phyloP scores from a whole-genome alignment of 1,284 basidiomycete species.

The Trichosporon asahii region DNA sequence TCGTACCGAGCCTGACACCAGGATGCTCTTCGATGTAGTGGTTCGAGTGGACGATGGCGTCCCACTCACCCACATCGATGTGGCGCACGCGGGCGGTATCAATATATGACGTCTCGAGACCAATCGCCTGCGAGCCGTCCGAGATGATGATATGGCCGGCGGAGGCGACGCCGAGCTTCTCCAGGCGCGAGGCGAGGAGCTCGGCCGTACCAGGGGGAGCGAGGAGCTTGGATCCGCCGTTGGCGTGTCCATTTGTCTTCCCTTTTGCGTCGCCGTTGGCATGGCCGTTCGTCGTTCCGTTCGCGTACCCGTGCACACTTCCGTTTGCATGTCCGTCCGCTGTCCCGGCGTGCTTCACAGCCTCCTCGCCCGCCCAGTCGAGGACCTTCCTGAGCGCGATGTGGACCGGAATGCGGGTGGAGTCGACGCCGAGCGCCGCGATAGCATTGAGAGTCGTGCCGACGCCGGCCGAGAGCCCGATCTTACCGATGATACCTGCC shows the following conservation, averaged over 20 bases:
- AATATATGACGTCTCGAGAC: conserved; percentile 15
- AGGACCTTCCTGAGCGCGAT: conserved; percentile 20
- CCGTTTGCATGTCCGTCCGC: not conserved
- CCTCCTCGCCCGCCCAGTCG: conserved; percentile 20
- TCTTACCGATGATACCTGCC: conserved; percentile 28
- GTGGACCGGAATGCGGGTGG: conserved; percentile 21
- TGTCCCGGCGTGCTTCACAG: not conserved
- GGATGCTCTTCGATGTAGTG: conserved; percentile 25
- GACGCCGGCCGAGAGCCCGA: conserved; percentile 21
- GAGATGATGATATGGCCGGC: conserved; percentile 22
- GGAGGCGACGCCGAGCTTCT: conserved; percentile 18
- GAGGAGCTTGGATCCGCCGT: not conserved
- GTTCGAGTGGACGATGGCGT: conserved; percentile 22
- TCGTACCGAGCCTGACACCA: conserved; percentile 14
- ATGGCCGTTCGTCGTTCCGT: not conserved
- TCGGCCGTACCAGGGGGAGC: not conserved
- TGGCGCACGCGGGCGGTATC: conserved; percentile 13
- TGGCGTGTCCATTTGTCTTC: not conserved
- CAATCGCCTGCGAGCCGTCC: conserved; percentile 16
- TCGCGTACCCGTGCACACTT: not conserved
- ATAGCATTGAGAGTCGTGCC: conserved; percentile 25
- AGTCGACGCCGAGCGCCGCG: conserved; percentile 19
- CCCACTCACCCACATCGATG: not conserved
- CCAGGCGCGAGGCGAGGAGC: conserved; percentile 9
- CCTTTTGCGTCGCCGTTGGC: not conserved